Conservation (phyloP, 106 monocot genomes). For the Dendrobium catenatum region DNA sequence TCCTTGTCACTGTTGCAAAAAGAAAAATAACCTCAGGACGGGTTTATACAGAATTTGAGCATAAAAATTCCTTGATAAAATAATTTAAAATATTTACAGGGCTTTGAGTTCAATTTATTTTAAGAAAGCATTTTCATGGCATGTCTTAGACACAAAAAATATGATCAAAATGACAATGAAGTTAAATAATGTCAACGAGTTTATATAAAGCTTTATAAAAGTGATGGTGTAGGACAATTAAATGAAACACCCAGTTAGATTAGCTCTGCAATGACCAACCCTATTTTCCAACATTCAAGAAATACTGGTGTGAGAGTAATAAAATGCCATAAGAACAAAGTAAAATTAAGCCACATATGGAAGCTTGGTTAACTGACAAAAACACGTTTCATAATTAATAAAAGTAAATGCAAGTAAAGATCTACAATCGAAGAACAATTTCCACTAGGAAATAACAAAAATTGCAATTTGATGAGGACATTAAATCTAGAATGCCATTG, state of each 20-base stretch:
- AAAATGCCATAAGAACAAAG: background rate
- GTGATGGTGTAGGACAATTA: background rate
- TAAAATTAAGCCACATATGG: background rate
- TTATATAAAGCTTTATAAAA: background rate
- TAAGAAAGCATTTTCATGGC: background rate
- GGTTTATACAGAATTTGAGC: background rate
- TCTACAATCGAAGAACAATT: background rate
- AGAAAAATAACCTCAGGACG: background rate
- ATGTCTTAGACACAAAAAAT: background rate
- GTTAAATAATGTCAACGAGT: background rate
- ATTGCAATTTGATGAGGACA: background rate
- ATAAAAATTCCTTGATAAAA: background rate
- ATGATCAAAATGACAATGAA: background rate
- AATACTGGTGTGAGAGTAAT: background rate
- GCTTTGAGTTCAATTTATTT: background rate
- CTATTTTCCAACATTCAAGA: background rate
- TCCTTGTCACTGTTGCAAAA: background rate
- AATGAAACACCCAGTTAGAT: background rate
- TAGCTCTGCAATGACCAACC: background rate
- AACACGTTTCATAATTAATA: background rate
- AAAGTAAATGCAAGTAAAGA: background rate
- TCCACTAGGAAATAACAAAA: background rate
- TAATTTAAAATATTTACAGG: background rate
- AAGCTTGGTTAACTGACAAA: background rate
- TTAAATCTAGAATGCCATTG: background rate